A percentile compares a stretch with the other conserved stretches of the same genome.
phyloP scores from a whole-genome alignment of 345 rosid genomes.

The thale cress (Arabidopsis thaliana) region TAIR10.1 NC_003075.7:17866001-17866500 shows the following conservation, averaged over 20 bases:
- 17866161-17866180: slow-evolving; percentile 43
- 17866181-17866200: slow-evolving; percentile 16
- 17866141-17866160: background rate
- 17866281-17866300: slow-evolving; percentile 17
- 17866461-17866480: background rate
- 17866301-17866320: slow-evolving; percentile 12
- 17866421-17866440: background rate
- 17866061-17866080: slow-evolving; percentile 60
- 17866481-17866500: slow-evolving; percentile 10
- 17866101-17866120: background rate
- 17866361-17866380: background rate
- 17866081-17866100: background rate
- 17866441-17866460: background rate
- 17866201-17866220: slow-evolving; percentile 38
- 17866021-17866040: slow-evolving; percentile 66
- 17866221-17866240: slow-evolving; percentile 22
- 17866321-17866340: background rate
- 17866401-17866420: background rate
- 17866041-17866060: slow-evolving; percentile 76
- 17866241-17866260: slow-evolving; percentile 7
- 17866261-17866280: slow-evolving; percentile 19
- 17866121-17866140: background rate
- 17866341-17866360: slow-evolving; percentile 16
- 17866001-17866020: slow-evolving; percentile 60
- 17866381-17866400: slow-evolving; percentile 1